Conservation (phyloP, 345 rosid species). For the Salix arbutifolia region DNA sequence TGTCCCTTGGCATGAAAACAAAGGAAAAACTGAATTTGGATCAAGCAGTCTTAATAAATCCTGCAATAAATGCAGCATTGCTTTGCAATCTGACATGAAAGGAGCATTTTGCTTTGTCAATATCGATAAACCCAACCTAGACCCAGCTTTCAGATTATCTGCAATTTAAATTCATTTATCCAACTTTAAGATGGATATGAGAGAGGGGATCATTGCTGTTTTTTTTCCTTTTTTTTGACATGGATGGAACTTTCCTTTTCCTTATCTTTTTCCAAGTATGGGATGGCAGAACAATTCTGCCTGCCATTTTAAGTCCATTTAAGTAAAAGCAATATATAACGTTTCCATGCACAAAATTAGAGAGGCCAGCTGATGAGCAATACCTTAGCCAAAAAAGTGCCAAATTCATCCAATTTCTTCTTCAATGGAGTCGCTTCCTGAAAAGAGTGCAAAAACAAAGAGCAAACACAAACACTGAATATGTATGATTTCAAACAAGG, state of each 20-base stretch:
- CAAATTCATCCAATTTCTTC: slow-evolving; percentile 98
- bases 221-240: background rate
- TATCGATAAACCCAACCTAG: background rate
- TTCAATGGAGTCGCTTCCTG: slow-evolving; percentile 96
- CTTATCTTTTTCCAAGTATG: too few species aligned
- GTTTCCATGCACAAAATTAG: background rate
- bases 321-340: background rate
- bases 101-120: background rate
- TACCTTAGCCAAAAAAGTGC: slow-evolving; percentile 96
- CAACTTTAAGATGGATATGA: background rate
- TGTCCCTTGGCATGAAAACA: slow-evolving; percentile 7
- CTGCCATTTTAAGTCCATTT: background rate
- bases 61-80: background rate
- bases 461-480: background rate
- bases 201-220: background rate
- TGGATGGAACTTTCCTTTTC: background rate
- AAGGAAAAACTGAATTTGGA: background rate
- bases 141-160: background rate
- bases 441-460: slow-evolving; percentile 23
- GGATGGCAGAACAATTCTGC: background rate
- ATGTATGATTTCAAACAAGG: background rate
- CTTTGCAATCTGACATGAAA: background rate
- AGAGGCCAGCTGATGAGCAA: slow-evolving; percentile 5
- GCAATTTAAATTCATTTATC: background rate
- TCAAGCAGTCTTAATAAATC: background rate